These are phyloP conservation scores for Heracleum sosnowskyi DNA, from an alignment of 129 eudicot species.

Conservation along the genomic window DNA sequence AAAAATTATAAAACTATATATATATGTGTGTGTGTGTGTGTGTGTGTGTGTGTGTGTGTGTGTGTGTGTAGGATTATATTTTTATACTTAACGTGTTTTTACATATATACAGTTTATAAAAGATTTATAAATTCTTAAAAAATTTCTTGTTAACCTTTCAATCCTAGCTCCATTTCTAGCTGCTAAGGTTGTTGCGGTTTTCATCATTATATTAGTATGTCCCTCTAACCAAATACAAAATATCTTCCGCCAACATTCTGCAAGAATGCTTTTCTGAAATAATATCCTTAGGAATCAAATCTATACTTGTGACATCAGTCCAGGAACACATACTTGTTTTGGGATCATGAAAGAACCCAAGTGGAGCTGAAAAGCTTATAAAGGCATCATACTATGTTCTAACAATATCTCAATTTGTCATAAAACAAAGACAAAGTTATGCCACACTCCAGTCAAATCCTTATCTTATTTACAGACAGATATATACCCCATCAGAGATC, in stretches of 20 bases:
- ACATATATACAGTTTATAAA: background rate
- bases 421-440: background rate
- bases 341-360: slow-evolving; percentile 4
- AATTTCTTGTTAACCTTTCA: background rate
- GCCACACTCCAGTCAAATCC: slow-evolving; percentile 17
- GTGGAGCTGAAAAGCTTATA: background rate
- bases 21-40: too few relatives aligned
- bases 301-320: background rate
- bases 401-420: background rate
- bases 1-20: background rate
- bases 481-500: slow-evolving; percentile 9
- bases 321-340: background rate
- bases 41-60: too few relatives aligned
- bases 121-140: background rate
- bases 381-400: slow-evolving; percentile 1
- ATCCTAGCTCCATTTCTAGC: background rate
- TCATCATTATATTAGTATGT: background rate
- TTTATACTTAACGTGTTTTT: background rate
- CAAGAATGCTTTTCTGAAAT: background rate
- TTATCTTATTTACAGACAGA: slow-evolving; percentile 15
- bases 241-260: background rate
- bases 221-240: background rate
- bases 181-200: background rate
- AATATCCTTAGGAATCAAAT: background rate
- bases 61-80: background rate